Evolutionary conservation across 2,329 filamentous ascomycete species (phyloP).

Genomic region (Aspergillus fijiensis): DNA sequence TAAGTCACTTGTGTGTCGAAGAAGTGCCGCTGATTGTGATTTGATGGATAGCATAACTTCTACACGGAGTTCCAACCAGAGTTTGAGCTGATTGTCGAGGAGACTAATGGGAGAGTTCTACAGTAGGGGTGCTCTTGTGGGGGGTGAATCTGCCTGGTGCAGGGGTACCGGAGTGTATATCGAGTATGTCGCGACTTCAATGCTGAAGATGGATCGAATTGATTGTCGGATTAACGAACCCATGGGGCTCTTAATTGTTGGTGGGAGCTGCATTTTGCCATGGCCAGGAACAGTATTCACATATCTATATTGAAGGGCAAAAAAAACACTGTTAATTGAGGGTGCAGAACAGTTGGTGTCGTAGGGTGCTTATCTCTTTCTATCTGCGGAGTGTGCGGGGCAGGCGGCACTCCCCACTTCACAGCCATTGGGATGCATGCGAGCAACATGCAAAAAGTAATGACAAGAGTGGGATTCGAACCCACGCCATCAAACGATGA

Average conservation of each 20-base stretch:
- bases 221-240: too few species aligned
- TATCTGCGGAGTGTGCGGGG: too few species aligned
- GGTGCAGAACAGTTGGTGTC: too few species aligned
- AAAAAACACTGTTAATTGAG: too few species aligned
- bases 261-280: not conserved
- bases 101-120: conserved; percentile 37
- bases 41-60: conserved; percentile 34
- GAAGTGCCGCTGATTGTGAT: conserved; percentile 10
- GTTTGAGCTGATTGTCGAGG: conserved; percentile 40
- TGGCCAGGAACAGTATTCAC: too few species aligned
- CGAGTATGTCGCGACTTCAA: too few species aligned
- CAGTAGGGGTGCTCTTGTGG: conserved; percentile 8
- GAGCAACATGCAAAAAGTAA: not conserved
- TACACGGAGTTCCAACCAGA: conserved; percentile 43
- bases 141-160: not conserved
- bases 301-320: too few species aligned
- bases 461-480: conserved; percentile 11
- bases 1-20: not conserved
- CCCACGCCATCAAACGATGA: conserved; percentile 8
- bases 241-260: not conserved
- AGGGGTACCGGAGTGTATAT: too few species aligned
- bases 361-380: too few species aligned
- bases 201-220: too few species aligned
- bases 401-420: too few species aligned
- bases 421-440: too few species aligned